Evolutionary conservation across 352 stramenopile genomes (phyloP).

Genomic region (Pythium sp.): DNA sequence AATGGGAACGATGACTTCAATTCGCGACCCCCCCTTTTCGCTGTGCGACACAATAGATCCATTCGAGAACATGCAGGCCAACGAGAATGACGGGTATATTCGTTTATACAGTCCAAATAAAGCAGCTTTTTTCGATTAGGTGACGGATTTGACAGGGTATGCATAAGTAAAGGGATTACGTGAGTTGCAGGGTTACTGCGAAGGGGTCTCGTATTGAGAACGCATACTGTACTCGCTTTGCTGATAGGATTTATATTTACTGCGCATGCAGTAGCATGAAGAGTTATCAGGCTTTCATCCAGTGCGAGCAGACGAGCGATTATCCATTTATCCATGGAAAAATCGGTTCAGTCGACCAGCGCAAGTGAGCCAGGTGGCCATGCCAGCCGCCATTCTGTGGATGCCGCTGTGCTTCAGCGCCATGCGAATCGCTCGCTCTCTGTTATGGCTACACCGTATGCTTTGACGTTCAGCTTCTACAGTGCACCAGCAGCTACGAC

Average conservation of each 20-base stretch:
- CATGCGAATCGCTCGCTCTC: not conserved
- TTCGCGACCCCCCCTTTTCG: constrained; percentile 2
- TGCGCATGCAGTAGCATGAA: not conserved
- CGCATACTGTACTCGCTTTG: too few relatives aligned
- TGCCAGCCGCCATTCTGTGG: not conserved
- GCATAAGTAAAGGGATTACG: not conserved
- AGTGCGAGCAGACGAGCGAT: not conserved
- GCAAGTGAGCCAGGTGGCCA: not conserved
- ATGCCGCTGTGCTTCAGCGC: not conserved
- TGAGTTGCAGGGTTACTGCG: not conserved
- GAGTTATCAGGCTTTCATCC: not conserved
- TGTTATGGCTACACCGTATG: not conserved
- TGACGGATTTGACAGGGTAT: not conserved
- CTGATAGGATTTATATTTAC: not conserved
- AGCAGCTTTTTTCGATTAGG: not conserved
- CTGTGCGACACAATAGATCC: not conserved
- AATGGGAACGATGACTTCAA: constrained; percentile 4
- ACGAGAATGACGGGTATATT: not conserved
- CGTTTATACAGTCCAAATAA: not conserved
- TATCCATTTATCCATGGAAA: not conserved
- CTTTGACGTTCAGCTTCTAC: not conserved
- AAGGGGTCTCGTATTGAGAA: too few relatives aligned
- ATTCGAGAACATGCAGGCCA: not conserved
- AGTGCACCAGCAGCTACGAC: not conserved
- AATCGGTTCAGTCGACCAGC: not conserved